Evolutionary conservation across 2,329 filamentous ascomycete species (phyloP), one percentile per base, ranked within the genome.

Genomic region (Davidsoniella neocaledoniae): DNA sequence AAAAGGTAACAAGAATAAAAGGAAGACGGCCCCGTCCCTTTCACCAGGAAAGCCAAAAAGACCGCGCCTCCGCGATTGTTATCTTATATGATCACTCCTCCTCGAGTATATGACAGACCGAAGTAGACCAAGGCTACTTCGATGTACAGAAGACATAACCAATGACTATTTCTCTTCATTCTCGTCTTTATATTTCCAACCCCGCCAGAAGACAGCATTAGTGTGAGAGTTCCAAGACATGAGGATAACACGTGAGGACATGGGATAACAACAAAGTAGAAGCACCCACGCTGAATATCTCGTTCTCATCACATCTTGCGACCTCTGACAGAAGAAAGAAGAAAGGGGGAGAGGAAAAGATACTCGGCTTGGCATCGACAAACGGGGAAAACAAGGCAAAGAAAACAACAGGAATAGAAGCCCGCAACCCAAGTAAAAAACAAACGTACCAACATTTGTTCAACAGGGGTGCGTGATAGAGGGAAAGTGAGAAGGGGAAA

Each of bases 211-310:
- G 47, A 49, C 43, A 49, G 29, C 29, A 33, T 49, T 43, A 43
- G 47, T 49, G 47, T 49, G 47, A 42, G 40, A 42, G 26, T 49
- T 49, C 47, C 47, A 49, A 49, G 19, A 49, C 9, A 39, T 21
- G 3, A 6, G 6, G 2, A 9, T 14, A 9, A 6, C 29, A 46
- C 12, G 43, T 33, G 14, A 46, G 14, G 16, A 29, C 43, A 12
- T 21, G 21, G 6, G 23, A 23, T 23, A 23, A 43, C 14, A 43
- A 45, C 29, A 45, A 45, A 16, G 21, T 33, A 33, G 29, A 33
- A 33, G 29, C 12, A 33, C 29, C 29, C 29, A 33, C 29, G 8
- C 29, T 33, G 29, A 12, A 33, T 33, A 33, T 33, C 29, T 33
- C 29, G 29, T 9, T 33, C 29, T 33, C 29, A 10, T 33, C 12